Evolutionary conservation across 331 rosid species (phyloP).

Genomic region (Spiraea crenata): DNA sequence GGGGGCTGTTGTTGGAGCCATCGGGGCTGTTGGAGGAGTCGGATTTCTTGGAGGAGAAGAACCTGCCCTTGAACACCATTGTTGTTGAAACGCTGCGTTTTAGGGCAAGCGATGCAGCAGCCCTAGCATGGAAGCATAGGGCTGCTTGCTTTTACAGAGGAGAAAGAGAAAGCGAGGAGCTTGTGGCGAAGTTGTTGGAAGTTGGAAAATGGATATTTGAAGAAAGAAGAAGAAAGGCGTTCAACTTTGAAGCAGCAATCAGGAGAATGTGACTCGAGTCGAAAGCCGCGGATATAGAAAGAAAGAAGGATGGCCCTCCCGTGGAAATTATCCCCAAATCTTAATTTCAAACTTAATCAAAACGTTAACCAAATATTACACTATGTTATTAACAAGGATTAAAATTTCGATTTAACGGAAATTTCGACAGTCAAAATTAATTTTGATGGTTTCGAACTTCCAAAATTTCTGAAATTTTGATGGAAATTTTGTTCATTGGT

Average conservation of each 20-base stretch:
- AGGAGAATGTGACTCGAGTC: conserved; percentile 9
- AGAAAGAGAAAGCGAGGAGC: conserved; percentile 14
- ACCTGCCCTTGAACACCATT: conserved; percentile 96
- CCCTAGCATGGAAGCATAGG: conserved; percentile 48
- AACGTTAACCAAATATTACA: not conserved
- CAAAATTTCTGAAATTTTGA: no score
- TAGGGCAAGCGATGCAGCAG: conserved; percentile 24
- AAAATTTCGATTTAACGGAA: no score
- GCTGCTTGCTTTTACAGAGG: conserved; percentile 25
- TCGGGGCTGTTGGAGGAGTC: conserved; percentile 78
- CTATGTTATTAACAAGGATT: no score
- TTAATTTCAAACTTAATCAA: not conserved
- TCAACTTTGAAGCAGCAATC: not conserved
- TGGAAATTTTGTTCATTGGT: no score
- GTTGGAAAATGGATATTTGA: conserved; percentile 16
- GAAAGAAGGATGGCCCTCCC: not conserved
- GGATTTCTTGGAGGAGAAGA: conserved; percentile 87
- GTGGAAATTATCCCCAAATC: not conserved
- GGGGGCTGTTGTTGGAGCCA: conserved; percentile 66
- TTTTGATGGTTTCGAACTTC: no score
- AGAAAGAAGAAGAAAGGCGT: not conserved
- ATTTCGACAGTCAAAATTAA: no score
- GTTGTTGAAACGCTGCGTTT: not conserved
- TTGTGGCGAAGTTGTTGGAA: not conserved
- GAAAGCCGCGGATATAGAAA: not conserved